Evolutionary conservation across 1,139 yeast genomes (phyloP), one percentile per base, ranked within the genome.

Genomic region (Maudiozyma humilis): DNA sequence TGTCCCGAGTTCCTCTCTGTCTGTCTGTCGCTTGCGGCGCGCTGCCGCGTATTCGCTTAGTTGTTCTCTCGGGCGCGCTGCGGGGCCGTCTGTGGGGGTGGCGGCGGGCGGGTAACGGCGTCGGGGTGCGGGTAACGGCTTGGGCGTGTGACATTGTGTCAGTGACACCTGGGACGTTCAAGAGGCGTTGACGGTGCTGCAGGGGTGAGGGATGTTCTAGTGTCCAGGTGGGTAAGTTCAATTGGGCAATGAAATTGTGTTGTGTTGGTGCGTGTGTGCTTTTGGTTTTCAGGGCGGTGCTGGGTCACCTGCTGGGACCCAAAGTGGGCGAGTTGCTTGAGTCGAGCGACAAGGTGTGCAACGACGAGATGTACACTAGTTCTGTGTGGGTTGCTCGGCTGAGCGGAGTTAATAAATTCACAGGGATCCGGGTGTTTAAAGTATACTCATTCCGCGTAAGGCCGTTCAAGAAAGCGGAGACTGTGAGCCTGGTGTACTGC

Each of bases 381-480:
- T 20, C 18, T 15, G 18, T 17, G 6, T 7, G 15, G 4, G 3
- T 36, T 3, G 13, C 17, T 13, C 33, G 29, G 10, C 12, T 32
- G 6, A 34, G 29, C 2, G 10, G 29, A 10, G 13, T 17, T 14
- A 36, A 31, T 7, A 40, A 33, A 47, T 38, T 48, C 50, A 70
- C 82, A 0, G 89, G 89, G 1, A 77, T 79, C 56, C 74, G 76
- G 47, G 64, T 81, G 2, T 72, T 73, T 42, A 67, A 82, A 37
- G 72, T 74, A 32, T 75, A 73, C 51, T 71, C 70, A 31, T 54
- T 77, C 29, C 64, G 68, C 36, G 65, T 71, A 3, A 50, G 66
- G 4, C 57, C 63, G 5, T 71, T 72, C 0, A 69, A 70, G 1
- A 59, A 74, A 27, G 63, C 70, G 44, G 79, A 72, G 48, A 72